A percentile compares a stretch with the other conserved stretches of the same genome.
Conservation (phyloP, 2,329 filamentous ascomycete genomes). For the Colletotrichum euphorbiae region DNA sequence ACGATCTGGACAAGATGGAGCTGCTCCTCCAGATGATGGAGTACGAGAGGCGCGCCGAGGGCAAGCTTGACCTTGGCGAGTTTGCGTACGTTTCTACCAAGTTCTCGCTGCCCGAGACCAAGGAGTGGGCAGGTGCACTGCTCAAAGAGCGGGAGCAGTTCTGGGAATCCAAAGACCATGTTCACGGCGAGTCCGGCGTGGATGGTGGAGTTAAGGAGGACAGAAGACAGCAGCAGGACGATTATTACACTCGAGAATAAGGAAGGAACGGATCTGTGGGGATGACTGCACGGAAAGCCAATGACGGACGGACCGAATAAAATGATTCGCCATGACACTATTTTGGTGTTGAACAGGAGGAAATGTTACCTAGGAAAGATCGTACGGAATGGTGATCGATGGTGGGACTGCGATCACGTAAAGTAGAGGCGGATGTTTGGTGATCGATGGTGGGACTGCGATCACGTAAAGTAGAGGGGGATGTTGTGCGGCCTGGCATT, state of each 20-base stretch:
- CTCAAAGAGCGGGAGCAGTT: slow-evolving; percentile 80
- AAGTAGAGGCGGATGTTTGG: neutral
- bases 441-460: neutral
- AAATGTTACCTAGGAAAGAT: neutral
- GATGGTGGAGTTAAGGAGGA: slow-evolving; percentile 51
- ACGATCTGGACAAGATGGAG: slow-evolving; percentile 98
- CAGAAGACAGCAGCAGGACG: slow-evolving; percentile 57
- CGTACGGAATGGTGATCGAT: neutral
- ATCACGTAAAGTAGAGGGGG: neutral
- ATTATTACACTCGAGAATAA: slow-evolving; percentile 56
- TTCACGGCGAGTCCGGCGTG: slow-evolving; percentile 59
- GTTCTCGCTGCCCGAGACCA: slow-evolving; percentile 81
- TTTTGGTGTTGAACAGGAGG: neutral
- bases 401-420: neutral
- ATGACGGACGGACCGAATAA: slow-evolving; percentile 12
- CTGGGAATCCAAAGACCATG: slow-evolving; percentile 69
- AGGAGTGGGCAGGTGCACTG: slow-evolving; percentile 81
- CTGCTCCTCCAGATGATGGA: slow-evolving; percentile 95
- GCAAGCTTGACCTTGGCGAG: slow-evolving; percentile 81
- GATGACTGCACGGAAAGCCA: neutral
- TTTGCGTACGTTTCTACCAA: slow-evolving; percentile 83
- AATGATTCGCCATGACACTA: slow-evolving; percentile 14
- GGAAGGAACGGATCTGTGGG: neutral
- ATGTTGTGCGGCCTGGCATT: neutral
- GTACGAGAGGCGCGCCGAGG: slow-evolving; percentile 81